Base-by-base conservation (phyloP, 106 monocot species). In the Agapanthus africanus region DNA sequence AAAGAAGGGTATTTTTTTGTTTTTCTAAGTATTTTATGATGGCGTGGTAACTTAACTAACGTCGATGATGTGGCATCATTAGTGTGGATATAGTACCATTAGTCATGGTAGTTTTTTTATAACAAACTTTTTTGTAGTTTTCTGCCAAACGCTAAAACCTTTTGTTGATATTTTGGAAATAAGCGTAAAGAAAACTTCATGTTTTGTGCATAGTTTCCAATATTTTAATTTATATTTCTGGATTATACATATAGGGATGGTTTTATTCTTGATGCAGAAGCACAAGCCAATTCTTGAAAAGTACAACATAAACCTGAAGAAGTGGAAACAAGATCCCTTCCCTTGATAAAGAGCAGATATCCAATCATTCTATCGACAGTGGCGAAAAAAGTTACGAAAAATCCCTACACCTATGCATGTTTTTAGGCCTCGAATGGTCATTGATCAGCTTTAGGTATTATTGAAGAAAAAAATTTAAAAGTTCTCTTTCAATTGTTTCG, bases 361-460 rank as follows among this genome's bases (percentile, higher is more conserved):
- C 65, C 50, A 14, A 54, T 47, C 31, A 70, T 87, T 63, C 15
- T 85, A 28, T 22, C 56, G 54, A 77, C 63, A 56, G 76, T 81
- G 6, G 81, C 78, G 63, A 82, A 60, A 76, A 92, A 92, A 50
- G 78, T 92, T 62, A 56, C 78, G 57, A 30, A 10, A 26, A 88
- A 92, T 73, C 88, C 91, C 14, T 88, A 92, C 67, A 88, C 82
- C 37, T 79, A 80, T n/a, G 62, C 91, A 54, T 54, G 85, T 39
- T 56, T 92, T 47, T 60, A 6, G 91, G 91, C 15, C 73, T 92
- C 7, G 25, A 76, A 33, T 92, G 88, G 92, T 74, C 88, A 28
- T 39, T 92, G 27, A 76, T 88, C 72, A 81, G 82, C 76, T 88
- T 75, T 52, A 92, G 87, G 91, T 92, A 82, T 9, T 47, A 46